These are phyloP conservation scores for Arthrobotrys megalospora DNA, from an alignment of 2,329 filamentous ascomycete species.

Conservation along the genomic window DNA sequence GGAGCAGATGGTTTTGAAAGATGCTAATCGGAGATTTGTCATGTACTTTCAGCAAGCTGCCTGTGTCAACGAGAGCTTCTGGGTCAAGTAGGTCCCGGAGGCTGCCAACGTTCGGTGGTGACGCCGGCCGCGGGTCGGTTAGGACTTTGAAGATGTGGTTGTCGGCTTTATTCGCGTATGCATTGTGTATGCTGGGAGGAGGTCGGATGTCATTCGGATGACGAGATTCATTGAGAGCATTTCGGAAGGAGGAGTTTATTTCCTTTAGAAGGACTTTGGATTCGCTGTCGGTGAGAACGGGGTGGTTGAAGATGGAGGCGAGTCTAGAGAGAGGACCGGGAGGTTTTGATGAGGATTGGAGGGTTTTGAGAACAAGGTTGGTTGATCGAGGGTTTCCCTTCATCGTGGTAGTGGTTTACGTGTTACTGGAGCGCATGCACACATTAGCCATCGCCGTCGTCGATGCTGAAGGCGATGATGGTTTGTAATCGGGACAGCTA, in stretches of 20 bases:
- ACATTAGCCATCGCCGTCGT: background rate
- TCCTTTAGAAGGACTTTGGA: constrained; percentile 41
- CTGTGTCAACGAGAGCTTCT: constrained; percentile 4
- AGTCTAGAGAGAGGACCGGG: constrained; percentile 26
- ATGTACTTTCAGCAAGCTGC: background rate
- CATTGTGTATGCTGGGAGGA: constrained; percentile 34
- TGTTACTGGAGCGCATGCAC: background rate
- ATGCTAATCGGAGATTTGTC: constrained; percentile 8
- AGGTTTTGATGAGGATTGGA: background rate
- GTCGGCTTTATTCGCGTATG: constrained; percentile 44
- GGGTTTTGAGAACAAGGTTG: constrained; percentile 27
- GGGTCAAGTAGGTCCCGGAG: constrained; percentile 24
- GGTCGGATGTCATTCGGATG: constrained; percentile 36
- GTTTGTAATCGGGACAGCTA: background rate
- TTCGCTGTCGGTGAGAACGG: constrained; percentile 49
- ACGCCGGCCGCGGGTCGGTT: constrained; percentile 8
- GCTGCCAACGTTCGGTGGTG: constrained; percentile 6
- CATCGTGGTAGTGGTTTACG: constrained; percentile 21
- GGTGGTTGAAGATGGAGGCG: constrained; percentile 37
- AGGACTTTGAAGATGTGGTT: constrained; percentile 41
- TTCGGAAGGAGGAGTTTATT: constrained; percentile 47
- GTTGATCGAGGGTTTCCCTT: constrained; percentile 25
- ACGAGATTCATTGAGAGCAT: constrained; percentile 30
- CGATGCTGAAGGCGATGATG: background rate
- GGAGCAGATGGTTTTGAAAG: constrained; percentile 10